Conservation (phyloP, 257 asterid species). For the Verbena officinalis region DNA sequence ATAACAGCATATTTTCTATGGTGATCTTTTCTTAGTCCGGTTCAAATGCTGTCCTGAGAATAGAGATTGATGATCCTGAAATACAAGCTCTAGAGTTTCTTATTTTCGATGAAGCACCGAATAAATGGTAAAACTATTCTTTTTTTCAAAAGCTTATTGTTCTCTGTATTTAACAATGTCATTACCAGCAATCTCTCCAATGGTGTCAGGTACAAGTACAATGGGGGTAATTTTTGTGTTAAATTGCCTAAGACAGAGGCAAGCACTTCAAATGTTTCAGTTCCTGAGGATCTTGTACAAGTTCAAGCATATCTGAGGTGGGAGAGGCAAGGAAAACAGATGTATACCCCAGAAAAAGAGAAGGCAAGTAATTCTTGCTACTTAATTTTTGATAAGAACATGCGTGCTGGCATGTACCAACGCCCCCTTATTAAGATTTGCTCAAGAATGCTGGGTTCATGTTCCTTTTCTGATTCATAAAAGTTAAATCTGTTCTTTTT, state of each 20-base stretch:
- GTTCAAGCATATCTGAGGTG: slow-evolving; percentile 92
- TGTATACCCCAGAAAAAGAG: slow-evolving; percentile 78
- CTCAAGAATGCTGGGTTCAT: slow-evolving; percentile 25
- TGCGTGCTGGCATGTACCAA: background rate
- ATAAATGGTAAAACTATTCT: slow-evolving; percentile 67
- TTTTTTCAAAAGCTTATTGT: slow-evolving; percentile 6
- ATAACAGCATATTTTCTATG: slow-evolving; percentile 26
- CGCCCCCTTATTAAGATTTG: slow-evolving; percentile 13
- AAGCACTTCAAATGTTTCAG: slow-evolving; percentile 50
- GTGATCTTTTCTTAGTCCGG: slow-evolving; percentile 64
- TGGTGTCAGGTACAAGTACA: slow-evolving; percentile 77
- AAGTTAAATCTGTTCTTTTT: slow-evolving; percentile 17
- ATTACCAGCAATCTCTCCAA: slow-evolving; percentile 23
- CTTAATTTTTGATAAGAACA: slow-evolving; percentile 20
- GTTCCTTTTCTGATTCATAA: slow-evolving; percentile 11
- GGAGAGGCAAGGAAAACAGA: slow-evolving; percentile 94
- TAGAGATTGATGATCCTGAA: slow-evolving; percentile 87
- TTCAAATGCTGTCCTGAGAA: slow-evolving; percentile 58
- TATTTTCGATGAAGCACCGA: slow-evolving; percentile 72
- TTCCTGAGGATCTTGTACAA: slow-evolving; percentile 98
- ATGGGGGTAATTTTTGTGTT: slow-evolving; percentile 76
- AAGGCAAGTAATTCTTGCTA: slow-evolving; percentile 51
- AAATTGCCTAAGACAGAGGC: slow-evolving; percentile 52
- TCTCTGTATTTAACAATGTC: slow-evolving; percentile 23
- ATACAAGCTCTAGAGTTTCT: slow-evolving; percentile 93